These are phyloP conservation scores for Zhuliangozyma blackwelliae DNA, from an alignment of 1,139 yeast genomes.

Conservation along the genomic window DNA sequence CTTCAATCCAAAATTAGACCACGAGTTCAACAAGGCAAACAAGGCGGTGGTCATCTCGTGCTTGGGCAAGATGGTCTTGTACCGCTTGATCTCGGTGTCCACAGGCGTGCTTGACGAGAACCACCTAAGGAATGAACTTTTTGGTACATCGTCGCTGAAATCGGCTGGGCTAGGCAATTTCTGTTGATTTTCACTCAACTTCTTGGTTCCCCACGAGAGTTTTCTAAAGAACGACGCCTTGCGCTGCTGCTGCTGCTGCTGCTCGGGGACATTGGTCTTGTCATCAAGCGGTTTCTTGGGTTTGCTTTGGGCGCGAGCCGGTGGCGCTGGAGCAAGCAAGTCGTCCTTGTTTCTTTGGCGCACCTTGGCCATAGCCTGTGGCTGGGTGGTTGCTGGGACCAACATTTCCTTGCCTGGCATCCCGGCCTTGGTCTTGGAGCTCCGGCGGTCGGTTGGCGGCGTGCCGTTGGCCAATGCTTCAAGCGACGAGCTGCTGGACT, in stretches of 20 bases:
- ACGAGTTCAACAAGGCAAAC: slow-evolving; percentile 56
- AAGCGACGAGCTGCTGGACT: slow-evolving; percentile 12
- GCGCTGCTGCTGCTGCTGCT: slow-evolving; percentile 18
- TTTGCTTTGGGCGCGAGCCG: slow-evolving; percentile 8
- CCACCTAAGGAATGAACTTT: slow-evolving; percentile 40
- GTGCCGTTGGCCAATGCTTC: slow-evolving; percentile 10
- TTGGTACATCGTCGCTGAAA: slow-evolving; percentile 28
- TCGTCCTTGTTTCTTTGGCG: slow-evolving; percentile 16
- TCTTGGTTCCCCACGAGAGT: slow-evolving; percentile 53
- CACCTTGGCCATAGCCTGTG: slow-evolving; percentile 26
- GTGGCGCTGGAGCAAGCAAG: slow-evolving; percentile 19
- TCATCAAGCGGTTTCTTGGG: slow-evolving; percentile 28
- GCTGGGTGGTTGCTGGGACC: slow-evolving; percentile 19
- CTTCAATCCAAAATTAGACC: slow-evolving; percentile 70
- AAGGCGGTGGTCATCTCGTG: slow-evolving; percentile 64
- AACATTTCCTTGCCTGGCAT: slow-evolving; percentile 39
- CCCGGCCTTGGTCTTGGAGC: slow-evolving; percentile 19
- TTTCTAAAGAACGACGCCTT: slow-evolving; percentile 58
- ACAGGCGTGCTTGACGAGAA: slow-evolving; percentile 29
- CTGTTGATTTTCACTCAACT: slow-evolving; percentile 21
- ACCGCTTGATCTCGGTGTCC: slow-evolving; percentile 31
- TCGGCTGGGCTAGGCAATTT: slow-evolving; percentile 41
- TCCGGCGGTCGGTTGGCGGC: slow-evolving; percentile 3
- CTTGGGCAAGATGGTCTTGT: slow-evolving; percentile 43
- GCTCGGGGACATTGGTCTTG: slow-evolving; percentile 25